These are phyloP conservation scores for Biscogniauxia marginata DNA, from an alignment of 2,329 filamentous ascomycete genomes.

Conservation along the genomic window DNA sequence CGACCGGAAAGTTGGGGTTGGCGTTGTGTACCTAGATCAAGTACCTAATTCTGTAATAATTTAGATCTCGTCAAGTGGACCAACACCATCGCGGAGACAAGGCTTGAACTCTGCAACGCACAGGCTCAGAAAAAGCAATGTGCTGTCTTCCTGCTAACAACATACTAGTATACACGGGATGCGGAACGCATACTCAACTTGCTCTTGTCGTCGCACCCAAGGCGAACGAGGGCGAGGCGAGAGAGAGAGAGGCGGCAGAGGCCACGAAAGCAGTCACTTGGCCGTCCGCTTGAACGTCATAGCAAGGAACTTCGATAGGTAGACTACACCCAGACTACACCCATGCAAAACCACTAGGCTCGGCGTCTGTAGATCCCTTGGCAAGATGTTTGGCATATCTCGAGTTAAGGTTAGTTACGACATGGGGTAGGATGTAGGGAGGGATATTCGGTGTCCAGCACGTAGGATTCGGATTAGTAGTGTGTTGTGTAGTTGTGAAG, in stretches of 20 bases:
- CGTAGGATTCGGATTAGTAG: too few relatives aligned
- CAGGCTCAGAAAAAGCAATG: too few relatives aligned
- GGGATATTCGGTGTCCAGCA: too few relatives aligned
- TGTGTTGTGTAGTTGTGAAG: too few relatives aligned
- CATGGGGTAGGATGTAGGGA: not conserved
- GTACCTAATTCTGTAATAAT: not conserved
- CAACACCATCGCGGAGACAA: too few relatives aligned
- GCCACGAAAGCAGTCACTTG: not conserved
- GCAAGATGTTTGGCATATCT: not conserved
- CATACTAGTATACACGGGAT: too few relatives aligned
- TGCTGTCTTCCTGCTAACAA: too few relatives aligned
- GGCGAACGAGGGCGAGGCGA: too few relatives aligned
- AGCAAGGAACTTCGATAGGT: not conserved
- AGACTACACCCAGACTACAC: not conserved
- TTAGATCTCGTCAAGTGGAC: not conserved
- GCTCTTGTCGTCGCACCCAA: too few relatives aligned
- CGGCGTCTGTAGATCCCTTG: not conserved
- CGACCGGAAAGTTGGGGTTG: not conserved
- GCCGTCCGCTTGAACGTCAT: not conserved
- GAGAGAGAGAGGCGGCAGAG: too few relatives aligned
- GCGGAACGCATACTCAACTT: too few relatives aligned
- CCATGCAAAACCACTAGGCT: not conserved
- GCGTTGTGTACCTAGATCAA: not conserved
- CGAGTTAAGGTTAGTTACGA: not conserved
- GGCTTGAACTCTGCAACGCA: too few relatives aligned